These are phyloP conservation scores for Ploettnerulaceae sp. DNA, from an alignment of 2,329 filamentous ascomycete species.

Conservation along the genomic window DNA sequence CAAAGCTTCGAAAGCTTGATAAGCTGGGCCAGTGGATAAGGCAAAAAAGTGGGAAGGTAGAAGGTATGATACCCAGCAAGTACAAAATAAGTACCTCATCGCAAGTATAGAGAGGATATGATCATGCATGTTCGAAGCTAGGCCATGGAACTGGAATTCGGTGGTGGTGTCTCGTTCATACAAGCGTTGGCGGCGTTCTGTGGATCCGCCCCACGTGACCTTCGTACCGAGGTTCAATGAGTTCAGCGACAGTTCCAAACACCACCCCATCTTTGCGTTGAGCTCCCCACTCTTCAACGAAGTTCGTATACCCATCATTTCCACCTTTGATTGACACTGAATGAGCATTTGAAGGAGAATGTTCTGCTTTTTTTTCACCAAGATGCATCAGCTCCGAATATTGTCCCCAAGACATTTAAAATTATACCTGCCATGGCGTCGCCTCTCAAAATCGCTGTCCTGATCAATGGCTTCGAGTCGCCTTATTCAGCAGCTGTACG, in stretches of 20 bases:
- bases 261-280: background rate
- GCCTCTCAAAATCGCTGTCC: constrained; percentile 14
- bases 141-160: background rate
- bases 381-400: no score
- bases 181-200: background rate
- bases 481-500: constrained; percentile 3
- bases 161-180: no score
- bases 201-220: no score
- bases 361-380: background rate
- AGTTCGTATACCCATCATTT: background rate
- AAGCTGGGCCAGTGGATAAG: background rate
- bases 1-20: constrained; percentile 1
- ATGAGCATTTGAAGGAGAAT: background rate
- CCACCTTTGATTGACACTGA: background rate
- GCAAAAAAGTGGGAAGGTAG: background rate
- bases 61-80: background rate
- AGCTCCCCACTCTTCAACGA: background rate
- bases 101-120: background rate
- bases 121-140: background rate
- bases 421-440: constrained; percentile 12
- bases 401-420: no score
- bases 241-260: background rate
- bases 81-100: background rate
- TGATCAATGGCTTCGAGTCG: constrained; percentile 12
- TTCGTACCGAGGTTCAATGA: no score